Percentiles rank a stretch among this genome's conserved stretches.
phyloP scores from a whole-genome alignment of 345 rosid genomes.

The Reutealis trisperma region DNA sequence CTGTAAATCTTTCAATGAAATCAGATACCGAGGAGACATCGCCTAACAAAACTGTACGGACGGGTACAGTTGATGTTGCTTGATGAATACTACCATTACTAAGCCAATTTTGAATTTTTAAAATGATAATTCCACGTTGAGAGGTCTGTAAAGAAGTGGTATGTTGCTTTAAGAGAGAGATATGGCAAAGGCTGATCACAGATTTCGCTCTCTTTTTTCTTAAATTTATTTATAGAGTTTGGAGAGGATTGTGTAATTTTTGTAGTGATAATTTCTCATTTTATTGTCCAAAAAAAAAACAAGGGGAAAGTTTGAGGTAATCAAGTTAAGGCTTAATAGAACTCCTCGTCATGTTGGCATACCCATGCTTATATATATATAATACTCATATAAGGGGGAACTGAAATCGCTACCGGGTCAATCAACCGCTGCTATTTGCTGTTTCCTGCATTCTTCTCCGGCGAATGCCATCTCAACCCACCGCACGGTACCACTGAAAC shows the following conservation, averaged over 20 bases:
- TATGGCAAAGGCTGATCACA: too few relatives aligned
- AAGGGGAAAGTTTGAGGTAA: background rate
- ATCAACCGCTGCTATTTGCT: too few relatives aligned
- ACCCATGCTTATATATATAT: too few relatives aligned
- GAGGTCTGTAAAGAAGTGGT: background rate
- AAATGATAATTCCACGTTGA: background rate
- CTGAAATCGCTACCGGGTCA: too few relatives aligned
- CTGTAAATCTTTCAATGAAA: conserved; percentile 45
- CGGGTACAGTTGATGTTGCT: conserved; percentile 55
- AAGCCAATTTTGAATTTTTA: background rate
- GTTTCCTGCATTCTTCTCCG: too few relatives aligned
- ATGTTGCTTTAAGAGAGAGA: background rate
- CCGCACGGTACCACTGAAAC: too few relatives aligned
- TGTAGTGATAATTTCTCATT: background rate
- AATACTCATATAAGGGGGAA: too few relatives aligned
- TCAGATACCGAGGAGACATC: conserved; percentile 42
- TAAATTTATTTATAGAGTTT: background rate
- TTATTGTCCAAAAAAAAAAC: background rate
- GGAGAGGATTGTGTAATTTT: background rate
- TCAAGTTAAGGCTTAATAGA: background rate
- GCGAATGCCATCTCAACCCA: too few relatives aligned
- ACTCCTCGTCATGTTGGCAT: too few relatives aligned
- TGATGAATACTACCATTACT: background rate
- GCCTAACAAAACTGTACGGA: conserved; percentile 41
- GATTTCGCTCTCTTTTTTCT: background rate